Evolutionary conservation across 2,329 filamentous ascomycete genomes (phyloP).

Genomic region (Byssoonygena ceratinophila): DNA sequence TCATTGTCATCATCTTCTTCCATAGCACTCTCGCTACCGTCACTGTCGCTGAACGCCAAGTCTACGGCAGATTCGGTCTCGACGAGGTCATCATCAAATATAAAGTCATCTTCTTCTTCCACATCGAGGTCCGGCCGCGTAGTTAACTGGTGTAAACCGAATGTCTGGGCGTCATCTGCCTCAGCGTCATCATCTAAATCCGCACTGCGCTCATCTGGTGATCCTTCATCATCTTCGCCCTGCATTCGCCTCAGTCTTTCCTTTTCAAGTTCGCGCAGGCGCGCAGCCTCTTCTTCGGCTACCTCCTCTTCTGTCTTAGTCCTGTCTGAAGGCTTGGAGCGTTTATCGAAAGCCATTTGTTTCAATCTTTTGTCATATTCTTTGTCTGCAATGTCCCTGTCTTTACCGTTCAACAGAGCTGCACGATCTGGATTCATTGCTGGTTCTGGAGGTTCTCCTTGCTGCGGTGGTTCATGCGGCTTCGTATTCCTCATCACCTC

Average conservation of each 20-base stretch:
- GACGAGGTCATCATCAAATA: slow-evolving; percentile 79
- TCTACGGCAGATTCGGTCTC: slow-evolving; percentile 60
- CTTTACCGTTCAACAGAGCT: slow-evolving; percentile 49
- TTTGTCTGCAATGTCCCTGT: slow-evolving; percentile 62
- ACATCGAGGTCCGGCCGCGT: slow-evolving; percentile 49
- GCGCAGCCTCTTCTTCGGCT: slow-evolving; percentile 63
- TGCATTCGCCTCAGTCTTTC: slow-evolving; percentile 77
- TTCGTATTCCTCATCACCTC: slow-evolving; percentile 54
- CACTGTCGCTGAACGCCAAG: slow-evolving; percentile 33
- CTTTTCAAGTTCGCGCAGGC: slow-evolving; percentile 70
- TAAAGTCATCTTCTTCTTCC: slow-evolving; percentile 89
- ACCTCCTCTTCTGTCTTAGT: slow-evolving; percentile 88
- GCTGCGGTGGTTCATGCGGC: slow-evolving; percentile 42
- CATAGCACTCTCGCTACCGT: slow-evolving; percentile 43
- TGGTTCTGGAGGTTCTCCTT: slow-evolving; percentile 34
- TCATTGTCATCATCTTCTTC: slow-evolving; percentile 45
- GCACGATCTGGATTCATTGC: slow-evolving; percentile 54
- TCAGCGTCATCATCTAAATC: slow-evolving; percentile 38
- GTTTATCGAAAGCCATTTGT: slow-evolving; percentile 71
- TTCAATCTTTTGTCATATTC: slow-evolving; percentile 79
- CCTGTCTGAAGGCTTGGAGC: slow-evolving; percentile 73
- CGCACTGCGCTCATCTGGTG: slow-evolving; percentile 31
- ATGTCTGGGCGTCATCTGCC: slow-evolving; percentile 49
- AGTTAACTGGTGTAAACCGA: slow-evolving; percentile 48
- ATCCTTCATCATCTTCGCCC: slow-evolving; percentile 57